These are phyloP conservation scores for Fraxinus paxiana DNA, from an alignment of 305 asterid species.

Conservation along the genomic window DNA sequence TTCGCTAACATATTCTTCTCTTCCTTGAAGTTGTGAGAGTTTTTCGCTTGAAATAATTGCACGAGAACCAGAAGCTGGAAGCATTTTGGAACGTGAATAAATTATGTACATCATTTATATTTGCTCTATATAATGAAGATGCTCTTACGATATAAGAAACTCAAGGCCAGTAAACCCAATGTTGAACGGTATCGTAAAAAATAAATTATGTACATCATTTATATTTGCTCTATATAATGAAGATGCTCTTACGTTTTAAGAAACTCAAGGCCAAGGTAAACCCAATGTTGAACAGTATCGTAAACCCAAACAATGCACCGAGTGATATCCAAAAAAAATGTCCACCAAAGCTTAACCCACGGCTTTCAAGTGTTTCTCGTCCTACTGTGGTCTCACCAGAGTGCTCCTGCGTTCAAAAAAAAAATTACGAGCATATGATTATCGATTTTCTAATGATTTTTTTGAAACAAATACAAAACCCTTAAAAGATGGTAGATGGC, in stretches of 20 bases:
- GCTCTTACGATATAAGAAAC: constrained; percentile 48
- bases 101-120: not conserved
- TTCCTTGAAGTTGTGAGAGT: constrained; percentile 25
- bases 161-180: constrained; percentile 57
- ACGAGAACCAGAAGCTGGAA: constrained; percentile 43
- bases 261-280: no score
- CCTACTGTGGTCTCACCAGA: constrained; percentile 48
- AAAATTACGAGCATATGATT: not conserved
- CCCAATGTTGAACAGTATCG: constrained; percentile 14
- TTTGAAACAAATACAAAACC: not conserved
- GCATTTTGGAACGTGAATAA: not conserved
- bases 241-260: no score
- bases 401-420: constrained; percentile 3
- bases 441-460: constrained; percentile 20
- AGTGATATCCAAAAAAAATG: constrained; percentile 55
- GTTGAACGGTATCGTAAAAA: constrained; percentile 32
- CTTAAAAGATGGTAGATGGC: not conserved
- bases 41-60: constrained; percentile 44
- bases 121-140: not conserved
- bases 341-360: constrained; percentile 51
- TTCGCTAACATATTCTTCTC: not conserved
- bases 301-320: constrained; percentile 50
- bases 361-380: constrained; percentile 46
- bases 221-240: no score
- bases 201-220: no score